Base-by-base conservation (phyloP, 1,284 basidiomycete species). In the Cryptococcus depauperatus region DNA sequence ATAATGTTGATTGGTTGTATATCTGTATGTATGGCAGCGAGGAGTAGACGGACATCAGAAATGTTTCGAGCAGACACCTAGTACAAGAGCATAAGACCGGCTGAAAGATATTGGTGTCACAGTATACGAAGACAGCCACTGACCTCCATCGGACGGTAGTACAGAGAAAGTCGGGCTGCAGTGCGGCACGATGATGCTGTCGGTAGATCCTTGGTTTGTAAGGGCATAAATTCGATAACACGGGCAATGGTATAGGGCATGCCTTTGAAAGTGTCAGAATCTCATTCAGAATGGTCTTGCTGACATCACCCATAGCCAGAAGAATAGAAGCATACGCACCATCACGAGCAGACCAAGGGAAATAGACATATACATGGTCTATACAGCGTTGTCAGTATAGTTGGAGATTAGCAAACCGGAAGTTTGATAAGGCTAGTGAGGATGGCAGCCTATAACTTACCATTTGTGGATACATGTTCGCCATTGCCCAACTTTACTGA, bases 351-450 rank as follows among this genome's bases (percentile, higher is more conserved):
- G 84, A 79, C 89, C 89, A 95, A 52, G 81, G 83, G 13, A 86
- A 84, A 26, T 89, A 89, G 70, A 89, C 86, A 69, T 96, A 96
- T 62, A 95, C 90, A 74, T 95, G 88, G 71, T 96, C 91, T 91
- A 66, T 49, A n/a, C n/a, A n/a, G n/a, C n/a, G n/a, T n/a, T n/a
- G n/a, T n/a, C n/a, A n/a, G n/a, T n/a, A n/a, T n/a, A n/a, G n/a
- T n/a, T n/a, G n/a, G n/a, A n/a, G n/a, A n/a, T n/a, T n/a, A n/a
- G n/a, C n/a, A n/a, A n/a, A n/a, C n/a, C n/a, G n/a, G n/a, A n/a
- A n/a, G n/a, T n/a, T n/a, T n/a, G n/a, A n/a, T n/a, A n/a, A n/a
- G n/a, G n/a, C n/a, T n/a, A n/a, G n/a, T n/a, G n/a, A n/a, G n/a
- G n/a, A n/a, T n/a, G n/a, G n/a, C n/a, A n/a, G n/a, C n/a, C n/a